Percentiles rank a stretch among this genome's conserved stretches.
Evolutionary conservation across 2,329 filamentous ascomycete species (phyloP).

Genomic region (Tolypocladium cylindrosporum): DNA sequence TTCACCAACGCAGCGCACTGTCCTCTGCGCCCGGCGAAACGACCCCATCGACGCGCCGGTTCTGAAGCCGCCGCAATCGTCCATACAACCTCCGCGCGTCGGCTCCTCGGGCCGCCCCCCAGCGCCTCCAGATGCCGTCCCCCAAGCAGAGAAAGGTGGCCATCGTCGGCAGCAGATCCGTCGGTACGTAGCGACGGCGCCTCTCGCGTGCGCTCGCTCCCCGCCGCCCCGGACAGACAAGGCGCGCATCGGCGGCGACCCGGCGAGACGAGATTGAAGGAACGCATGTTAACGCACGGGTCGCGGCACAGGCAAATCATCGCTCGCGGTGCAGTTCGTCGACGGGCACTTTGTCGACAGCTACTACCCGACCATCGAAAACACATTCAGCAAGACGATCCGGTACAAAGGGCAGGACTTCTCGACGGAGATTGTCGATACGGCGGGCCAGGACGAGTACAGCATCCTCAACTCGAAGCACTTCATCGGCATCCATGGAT

Average conservation of each 20-base stretch:
- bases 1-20: not conserved
- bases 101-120: not conserved
- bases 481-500: slow-evolving; percentile 97
- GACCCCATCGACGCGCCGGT: not conserved
- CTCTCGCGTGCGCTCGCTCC: not conserved
- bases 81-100: not conserved
- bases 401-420: slow-evolving; percentile 88
- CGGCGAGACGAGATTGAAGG: not conserved
- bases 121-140: slow-evolving; percentile 42
- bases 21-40: not conserved
- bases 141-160: slow-evolving; percentile 90
- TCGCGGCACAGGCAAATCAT: slow-evolving; percentile 70
- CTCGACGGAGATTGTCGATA: slow-evolving; percentile 95
- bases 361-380: slow-evolving; percentile 98
- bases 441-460: slow-evolving; percentile 97
- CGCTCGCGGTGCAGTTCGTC: slow-evolving; percentile 91
- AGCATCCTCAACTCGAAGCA: slow-evolving; percentile 97
- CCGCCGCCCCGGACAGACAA: not conserved
- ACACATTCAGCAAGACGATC: slow-evolving; percentile 95
- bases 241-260: not conserved
- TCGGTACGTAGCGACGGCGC: slow-evolving; percentile 35
- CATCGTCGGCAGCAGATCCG: slow-evolving; percentile 88
- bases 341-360: slow-evolving; percentile 98
- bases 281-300: not conserved
- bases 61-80: not conserved